Evolutionary conservation across 305 asterid genomes (phyloP), one percentile per base, ranked within the genome.

Genomic region (Fraxinus dipetala): DNA sequence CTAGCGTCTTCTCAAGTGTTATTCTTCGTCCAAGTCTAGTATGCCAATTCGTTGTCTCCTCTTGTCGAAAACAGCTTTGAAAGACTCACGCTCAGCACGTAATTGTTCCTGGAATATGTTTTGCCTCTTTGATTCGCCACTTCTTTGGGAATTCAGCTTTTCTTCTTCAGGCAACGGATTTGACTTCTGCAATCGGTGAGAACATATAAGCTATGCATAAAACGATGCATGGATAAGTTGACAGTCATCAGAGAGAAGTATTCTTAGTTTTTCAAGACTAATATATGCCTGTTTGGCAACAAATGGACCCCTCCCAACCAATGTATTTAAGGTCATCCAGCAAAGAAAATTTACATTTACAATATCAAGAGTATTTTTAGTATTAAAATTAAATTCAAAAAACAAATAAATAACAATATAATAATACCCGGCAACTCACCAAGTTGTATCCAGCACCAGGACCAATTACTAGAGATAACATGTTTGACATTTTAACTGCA

Each of bases 401-500:
- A 36, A 51, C 22, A 6, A 56, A 9, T 35, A 24, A 16, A 30
- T 30, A 75, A 26, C 6, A 69, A 38, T n/a, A 77, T 9, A 69
- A 28, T 11, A 28, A 51, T 14, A 51, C 61, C 70, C 40, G 81
- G 81, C 69, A 75, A 77, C 93, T 91, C 85, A 95, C 98, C 98
- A 86, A 78, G 85, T 93, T 94, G 94, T 95, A 95, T 78, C 99
- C 99, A 83, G 88, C 84, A 72, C 99, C 99, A 82, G 97, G 95
- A 84, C 99, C 99, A 75, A 94, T 94, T 85, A 94, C 89, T 83
- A 95, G 86, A 72, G 96, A 92, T 76, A 83, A 79, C 9, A 80
- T 85, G 72, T 91, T 87, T 69, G 89, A 72, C 2, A 90, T 22
- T 86, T 84, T 93, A 34, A 92, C 93, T 16, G 90, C 92, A 40